phyloP scores from a whole-genome alignment of 768 basidiomycete species.

The Boletus eberwhitei region DNA sequence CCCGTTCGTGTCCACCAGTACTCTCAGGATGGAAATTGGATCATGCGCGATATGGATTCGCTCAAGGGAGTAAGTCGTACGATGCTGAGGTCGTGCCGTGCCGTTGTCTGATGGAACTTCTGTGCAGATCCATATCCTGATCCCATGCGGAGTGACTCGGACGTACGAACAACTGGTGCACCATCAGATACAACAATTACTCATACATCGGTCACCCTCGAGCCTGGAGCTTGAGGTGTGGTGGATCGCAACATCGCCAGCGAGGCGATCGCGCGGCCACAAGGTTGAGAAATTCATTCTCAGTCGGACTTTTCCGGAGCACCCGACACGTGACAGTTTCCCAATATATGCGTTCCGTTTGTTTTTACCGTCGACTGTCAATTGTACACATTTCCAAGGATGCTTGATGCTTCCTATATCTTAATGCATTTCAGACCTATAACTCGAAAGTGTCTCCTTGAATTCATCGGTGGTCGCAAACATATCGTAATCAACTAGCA shows the following conservation, averaged over 20 bases:
- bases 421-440: too few relatives aligned
- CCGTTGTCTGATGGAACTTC: neutral
- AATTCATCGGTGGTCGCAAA: too few relatives aligned
- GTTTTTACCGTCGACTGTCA: too few relatives aligned
- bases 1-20: constrained; percentile 1
- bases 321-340: too few relatives aligned
- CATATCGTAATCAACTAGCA: too few relatives aligned
- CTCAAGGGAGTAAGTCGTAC: neutral
- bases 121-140: neutral
- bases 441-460: too few relatives aligned
- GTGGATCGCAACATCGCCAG: neutral
- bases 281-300: neutral
- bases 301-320: neutral
- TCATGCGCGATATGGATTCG: neutral
- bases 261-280: neutral
- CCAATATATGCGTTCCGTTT: too few relatives aligned
- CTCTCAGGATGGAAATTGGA: neutral
- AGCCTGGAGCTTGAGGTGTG: neutral
- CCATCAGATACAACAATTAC: too few relatives aligned
- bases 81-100: neutral
- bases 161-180: constrained; percentile 15
- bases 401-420: too few relatives aligned
- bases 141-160: constrained; percentile 1
- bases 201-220: constrained; percentile 11
- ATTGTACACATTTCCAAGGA: too few relatives aligned